Base-by-base conservation (phyloP, 139 green algal genomes). In the Chlamydomonas asymmetrica region DNA sequence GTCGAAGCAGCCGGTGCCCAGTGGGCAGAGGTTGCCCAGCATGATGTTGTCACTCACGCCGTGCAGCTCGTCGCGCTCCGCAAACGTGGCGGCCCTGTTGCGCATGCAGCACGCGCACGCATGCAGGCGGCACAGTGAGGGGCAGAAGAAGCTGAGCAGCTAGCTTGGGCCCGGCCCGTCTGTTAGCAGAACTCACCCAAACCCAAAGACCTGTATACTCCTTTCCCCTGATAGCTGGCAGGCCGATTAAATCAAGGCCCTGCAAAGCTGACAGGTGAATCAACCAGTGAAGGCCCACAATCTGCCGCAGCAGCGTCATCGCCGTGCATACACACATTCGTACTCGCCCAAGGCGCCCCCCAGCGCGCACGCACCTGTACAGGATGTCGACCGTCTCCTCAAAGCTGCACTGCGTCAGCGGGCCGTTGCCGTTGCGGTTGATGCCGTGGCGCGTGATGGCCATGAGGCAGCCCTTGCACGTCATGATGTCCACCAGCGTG, bases 371-470 rank as follows among this genome's bases (percentile, higher is more conserved):
- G 6, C 93, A 94, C 54, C 95, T 88, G 74, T 95, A 91, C 41
- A 99, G 84, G 71, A 99, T 98, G 73, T 99, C 97, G 22, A 97
- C 94, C 16, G 97, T 99, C 93, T 99, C 96, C 87, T 99, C 97
- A 80, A 99, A 99, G 68, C 86, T 95, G 79, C 91, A 97, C 76
- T 97, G 93, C 81, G 96, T 93, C 63, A 99, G 84, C 22, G 86
- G 96, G 50, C 82, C 93, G 80, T 81, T 89, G 89, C 97, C 96
- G 10, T 84, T 92, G 65, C 95, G 89, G 90, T 99, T 99, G 92
- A 99, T 99, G 72, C 97, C 97, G 75, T 99, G 96, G 40, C 97
- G 89, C 5, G 95, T 99, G 91, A 99, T 99, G 49, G 94, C 92
- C 94, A 98, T 98, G 62, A 99, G 88, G 80, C 97, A 91, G 38